These are phyloP conservation scores for Isabelozyma heimii DNA, from an alignment of 805 yeast species.

Conservation along the genomic window DNA sequence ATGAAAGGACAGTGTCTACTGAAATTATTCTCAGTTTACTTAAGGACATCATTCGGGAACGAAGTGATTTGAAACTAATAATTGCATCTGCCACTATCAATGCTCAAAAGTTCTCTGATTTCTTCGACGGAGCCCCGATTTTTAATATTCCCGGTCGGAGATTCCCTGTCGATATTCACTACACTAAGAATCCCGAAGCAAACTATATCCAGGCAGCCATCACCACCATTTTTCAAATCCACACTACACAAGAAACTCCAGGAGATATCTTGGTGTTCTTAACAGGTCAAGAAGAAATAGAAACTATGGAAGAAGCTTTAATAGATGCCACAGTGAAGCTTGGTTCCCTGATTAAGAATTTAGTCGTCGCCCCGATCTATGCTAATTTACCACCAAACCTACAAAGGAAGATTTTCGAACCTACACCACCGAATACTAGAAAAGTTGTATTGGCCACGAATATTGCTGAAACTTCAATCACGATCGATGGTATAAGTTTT, in stretches of 20 bases:
- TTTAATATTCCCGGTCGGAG: slow-evolving; percentile 89
- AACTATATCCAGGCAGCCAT: slow-evolving; percentile 89
- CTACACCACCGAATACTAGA: slow-evolving; percentile 74
- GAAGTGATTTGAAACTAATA: slow-evolving; percentile 71
- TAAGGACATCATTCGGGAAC: slow-evolving; percentile 59
- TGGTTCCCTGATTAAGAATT: slow-evolving; percentile 56
- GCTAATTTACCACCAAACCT: slow-evolving; percentile 86
- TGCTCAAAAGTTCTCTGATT: slow-evolving; percentile 80
- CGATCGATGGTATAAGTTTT: slow-evolving; percentile 41
- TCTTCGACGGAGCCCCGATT: slow-evolving; percentile 81
- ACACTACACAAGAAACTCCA: slow-evolving; percentile 56
- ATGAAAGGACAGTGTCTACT: slow-evolving; percentile 91
- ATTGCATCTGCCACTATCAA: slow-evolving; percentile 95
- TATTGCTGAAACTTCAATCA: slow-evolving; percentile 60
- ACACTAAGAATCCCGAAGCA: slow-evolving; percentile 83
- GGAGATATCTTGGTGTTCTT: slow-evolving; percentile 90
- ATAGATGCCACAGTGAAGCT: slow-evolving; percentile 62
- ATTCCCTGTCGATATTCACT: slow-evolving; percentile 85
- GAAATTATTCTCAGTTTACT: slow-evolving; percentile 77
- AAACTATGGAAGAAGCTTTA: slow-evolving; percentile 69
- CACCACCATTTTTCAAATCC: slow-evolving; percentile 85
- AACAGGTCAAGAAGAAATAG: slow-evolving; percentile 97
- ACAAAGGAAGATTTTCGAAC: slow-evolving; percentile 80
- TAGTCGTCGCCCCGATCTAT: slow-evolving; percentile 82
- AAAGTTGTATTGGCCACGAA: slow-evolving; percentile 94